Conservation (phyloP, 208 protist species). For the Spongospora subterranea region DNA sequence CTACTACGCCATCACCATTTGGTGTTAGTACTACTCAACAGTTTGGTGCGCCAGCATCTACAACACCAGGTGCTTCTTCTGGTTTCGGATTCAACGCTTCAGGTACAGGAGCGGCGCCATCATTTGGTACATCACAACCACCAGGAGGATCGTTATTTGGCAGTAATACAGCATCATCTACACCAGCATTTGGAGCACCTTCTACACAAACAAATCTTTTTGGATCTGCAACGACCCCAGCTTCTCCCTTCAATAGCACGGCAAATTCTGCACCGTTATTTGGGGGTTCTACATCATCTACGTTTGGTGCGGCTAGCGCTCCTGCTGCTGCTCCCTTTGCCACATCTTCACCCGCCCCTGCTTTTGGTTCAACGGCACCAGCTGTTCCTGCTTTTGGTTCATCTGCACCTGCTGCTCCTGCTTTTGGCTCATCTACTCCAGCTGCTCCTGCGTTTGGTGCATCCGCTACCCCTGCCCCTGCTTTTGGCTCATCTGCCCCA, state of each 20-base stretch:
- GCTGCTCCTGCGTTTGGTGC: slow-evolving; percentile 4
- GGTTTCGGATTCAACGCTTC: slow-evolving; percentile 16
- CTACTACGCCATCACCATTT: too few species aligned
- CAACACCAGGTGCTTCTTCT: background rate
- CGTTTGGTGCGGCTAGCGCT: background rate
- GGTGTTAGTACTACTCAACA: background rate
- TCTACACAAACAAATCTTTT: background rate
- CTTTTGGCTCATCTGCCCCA: too few species aligned
- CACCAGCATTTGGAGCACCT: background rate
- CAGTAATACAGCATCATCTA: background rate
- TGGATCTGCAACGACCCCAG: background rate
- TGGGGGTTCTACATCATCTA: background rate
- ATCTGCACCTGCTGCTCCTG: background rate
- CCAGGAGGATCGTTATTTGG: too few species aligned
- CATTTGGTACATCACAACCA: too few species aligned
- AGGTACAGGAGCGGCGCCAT: background rate
- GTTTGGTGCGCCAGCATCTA: background rate
- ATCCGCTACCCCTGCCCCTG: background rate
- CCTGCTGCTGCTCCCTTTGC: background rate
- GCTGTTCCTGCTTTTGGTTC: background rate
- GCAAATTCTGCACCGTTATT: background rate
- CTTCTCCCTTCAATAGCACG: background rate
- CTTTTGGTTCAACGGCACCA: background rate
- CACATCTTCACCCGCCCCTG: background rate
- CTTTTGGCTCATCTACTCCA: background rate